Evolutionary conservation across 768 basidiomycete species (phyloP).

Genomic region (Rhodotorula sphaerocarpa): DNA sequence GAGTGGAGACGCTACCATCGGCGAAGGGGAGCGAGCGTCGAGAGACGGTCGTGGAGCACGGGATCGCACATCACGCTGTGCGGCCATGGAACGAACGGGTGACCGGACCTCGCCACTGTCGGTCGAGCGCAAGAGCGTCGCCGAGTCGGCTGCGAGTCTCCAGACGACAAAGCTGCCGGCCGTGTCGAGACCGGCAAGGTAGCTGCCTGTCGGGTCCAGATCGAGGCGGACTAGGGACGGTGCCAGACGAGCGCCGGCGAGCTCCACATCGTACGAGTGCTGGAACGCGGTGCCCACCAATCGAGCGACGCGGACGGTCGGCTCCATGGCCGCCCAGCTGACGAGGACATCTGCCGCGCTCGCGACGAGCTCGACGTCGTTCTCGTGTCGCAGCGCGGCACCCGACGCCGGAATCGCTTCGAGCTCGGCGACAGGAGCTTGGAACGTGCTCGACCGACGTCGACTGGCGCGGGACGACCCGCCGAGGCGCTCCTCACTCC

Average conservation of each 20-base stretch:
- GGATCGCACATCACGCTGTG: no score
- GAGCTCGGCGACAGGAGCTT: slow-evolving; percentile 17
- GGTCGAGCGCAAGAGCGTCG: neutral
- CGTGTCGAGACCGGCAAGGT: slow-evolving; percentile 62
- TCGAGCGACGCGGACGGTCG: slow-evolving; percentile 53
- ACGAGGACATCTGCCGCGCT: slow-evolving; percentile 60
- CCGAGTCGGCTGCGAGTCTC: slow-evolving; percentile 44
- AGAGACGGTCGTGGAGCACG: no score
- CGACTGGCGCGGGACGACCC: slow-evolving; percentile 41
- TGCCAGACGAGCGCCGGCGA: slow-evolving; percentile 41
- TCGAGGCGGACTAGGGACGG: slow-evolving; percentile 51
- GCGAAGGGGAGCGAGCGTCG: no score
- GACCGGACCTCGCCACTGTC: no score
- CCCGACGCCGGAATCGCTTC: slow-evolving; percentile 54
- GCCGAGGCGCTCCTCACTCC: slow-evolving; percentile 43
- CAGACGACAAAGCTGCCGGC: slow-evolving; percentile 58
- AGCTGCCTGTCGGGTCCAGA: slow-evolving; percentile 55
- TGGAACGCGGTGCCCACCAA: slow-evolving; percentile 52
- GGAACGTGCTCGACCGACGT: slow-evolving; percentile 37
- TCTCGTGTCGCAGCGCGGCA: slow-evolving; percentile 54
- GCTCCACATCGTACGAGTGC: no score
- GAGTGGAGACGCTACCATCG: no score
- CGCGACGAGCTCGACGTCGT: slow-evolving; percentile 74
- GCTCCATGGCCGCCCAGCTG: slow-evolving; percentile 63
- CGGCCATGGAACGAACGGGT: no score